phyloP scores from a whole-genome alignment of 805 yeast species.

The Komagataella populi region DNA sequence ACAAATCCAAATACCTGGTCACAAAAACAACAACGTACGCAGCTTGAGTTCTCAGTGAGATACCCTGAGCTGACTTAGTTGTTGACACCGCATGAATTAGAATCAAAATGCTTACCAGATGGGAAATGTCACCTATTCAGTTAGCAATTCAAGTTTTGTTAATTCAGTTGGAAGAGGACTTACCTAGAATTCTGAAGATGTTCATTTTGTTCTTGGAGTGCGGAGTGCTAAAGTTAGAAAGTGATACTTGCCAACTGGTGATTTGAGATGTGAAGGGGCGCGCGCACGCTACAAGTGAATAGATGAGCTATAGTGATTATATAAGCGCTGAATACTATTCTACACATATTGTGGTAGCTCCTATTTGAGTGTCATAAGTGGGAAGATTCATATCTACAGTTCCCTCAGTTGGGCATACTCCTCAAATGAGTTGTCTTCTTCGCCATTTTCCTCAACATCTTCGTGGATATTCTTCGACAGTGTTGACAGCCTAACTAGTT shows the following conservation, averaged over 20 bases:
- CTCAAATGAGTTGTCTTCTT: conserved; percentile 11
- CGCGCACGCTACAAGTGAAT: not conserved
- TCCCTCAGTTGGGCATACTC: not conserved
- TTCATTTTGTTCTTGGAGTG: conserved; percentile 18
- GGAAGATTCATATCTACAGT: not conserved
- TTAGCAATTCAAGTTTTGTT: conserved; percentile 2
- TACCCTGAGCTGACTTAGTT: conserved; percentile 62
- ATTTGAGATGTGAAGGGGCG: not conserved
- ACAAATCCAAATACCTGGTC: conserved; percentile 58
- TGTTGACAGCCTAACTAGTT: conserved; percentile 5
- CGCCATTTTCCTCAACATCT: conserved; percentile 10
- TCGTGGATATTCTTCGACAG: conserved; percentile 4
- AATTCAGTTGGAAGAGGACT: not conserved
- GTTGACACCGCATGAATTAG: conserved; percentile 56
- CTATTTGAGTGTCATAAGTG: not conserved
- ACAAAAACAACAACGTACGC: conserved; percentile 63
- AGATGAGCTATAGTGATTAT: not conserved
- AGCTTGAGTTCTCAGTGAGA: conserved; percentile 80
- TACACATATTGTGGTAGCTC: not conserved
- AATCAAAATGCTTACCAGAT: conserved; percentile 65
- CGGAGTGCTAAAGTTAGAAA: not conserved
- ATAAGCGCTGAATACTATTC: not conserved
- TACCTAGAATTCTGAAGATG: conserved; percentile 23
- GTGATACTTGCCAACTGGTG: conserved; percentile 1
- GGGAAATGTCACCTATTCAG: conserved; percentile 60